Percentiles rank a stretch among this genome's conserved stretches.
Conservation (phyloP, 441 rosid genomes). For the Iberis amara region DNA sequence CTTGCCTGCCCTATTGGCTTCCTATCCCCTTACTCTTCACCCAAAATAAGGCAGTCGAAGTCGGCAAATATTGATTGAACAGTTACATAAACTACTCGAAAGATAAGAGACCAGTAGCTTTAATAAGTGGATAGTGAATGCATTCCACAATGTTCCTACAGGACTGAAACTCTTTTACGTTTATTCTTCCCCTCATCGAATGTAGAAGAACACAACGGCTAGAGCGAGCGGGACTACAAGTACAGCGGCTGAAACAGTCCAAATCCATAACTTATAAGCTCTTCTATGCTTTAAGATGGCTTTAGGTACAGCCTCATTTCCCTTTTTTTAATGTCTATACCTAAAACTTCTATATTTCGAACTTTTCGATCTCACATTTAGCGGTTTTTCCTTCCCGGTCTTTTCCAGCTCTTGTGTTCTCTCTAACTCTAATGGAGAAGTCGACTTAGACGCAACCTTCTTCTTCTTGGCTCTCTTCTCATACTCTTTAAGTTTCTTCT, state of each 20-base stretch:
- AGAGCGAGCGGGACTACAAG: conserved; percentile 36
- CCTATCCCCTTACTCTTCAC: too few relatives aligned
- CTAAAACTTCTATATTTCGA: conserved; percentile 42
- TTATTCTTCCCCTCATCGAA: conserved; percentile 30
- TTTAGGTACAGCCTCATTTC: conserved; percentile 51
- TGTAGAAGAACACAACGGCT: conserved; percentile 35
- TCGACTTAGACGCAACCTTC: conserved; percentile 32
- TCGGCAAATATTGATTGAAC: too few relatives aligned
- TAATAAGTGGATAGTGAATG: too few relatives aligned
- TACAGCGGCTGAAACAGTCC: conserved; percentile 52
- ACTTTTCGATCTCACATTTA: conserved; percentile 20
- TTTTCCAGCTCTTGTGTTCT: conserved; percentile 39
- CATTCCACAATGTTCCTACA: too few relatives aligned
- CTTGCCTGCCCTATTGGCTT: too few relatives aligned
- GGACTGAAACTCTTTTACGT: too few relatives aligned
- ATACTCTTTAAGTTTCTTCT: conserved; percentile 79
- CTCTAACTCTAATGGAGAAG: neutral
- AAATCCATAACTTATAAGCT: conserved; percentile 61
- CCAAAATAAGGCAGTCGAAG: too few relatives aligned
- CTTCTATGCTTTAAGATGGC: conserved; percentile 65
- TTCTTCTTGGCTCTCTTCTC: conserved; percentile 87
- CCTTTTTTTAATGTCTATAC: conserved; percentile 46
- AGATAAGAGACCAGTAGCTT: too few relatives aligned
- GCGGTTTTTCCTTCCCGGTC: conserved; percentile 38
- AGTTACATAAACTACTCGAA: too few relatives aligned